Evolutionary conservation across 805 yeast species (phyloP).

Genomic region (Saccharomycopsis sp.): DNA sequence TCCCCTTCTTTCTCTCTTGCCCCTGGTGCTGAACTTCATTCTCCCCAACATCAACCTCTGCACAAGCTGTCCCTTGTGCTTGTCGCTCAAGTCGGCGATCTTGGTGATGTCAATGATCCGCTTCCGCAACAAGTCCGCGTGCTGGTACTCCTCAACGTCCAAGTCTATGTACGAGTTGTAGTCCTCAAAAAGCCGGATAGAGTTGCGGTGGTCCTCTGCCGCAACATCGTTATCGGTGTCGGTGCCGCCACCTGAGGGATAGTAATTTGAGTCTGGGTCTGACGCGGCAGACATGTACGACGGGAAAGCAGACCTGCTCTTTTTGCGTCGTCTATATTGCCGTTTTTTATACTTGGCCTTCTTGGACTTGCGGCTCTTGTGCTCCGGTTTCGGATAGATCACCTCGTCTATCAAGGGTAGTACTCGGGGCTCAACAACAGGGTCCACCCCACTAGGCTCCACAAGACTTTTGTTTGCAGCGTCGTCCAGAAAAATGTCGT

Average conservation of each 20-base stretch:
- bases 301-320: conserved; percentile 4
- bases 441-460: conserved; percentile 49
- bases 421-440: conserved; percentile 38
- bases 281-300: no score
- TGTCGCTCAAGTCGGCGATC: conserved; percentile 25
- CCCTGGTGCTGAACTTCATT: conserved; percentile 14
- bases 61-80: conserved; percentile 27
- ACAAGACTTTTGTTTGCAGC: conserved; percentile 4
- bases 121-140: conserved; percentile 11
- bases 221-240: no score
- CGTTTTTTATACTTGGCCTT: conserved; percentile 16
- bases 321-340: no score
- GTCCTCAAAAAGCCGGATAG: conserved; percentile 4
- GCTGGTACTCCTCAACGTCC: conserved; percentile 8
- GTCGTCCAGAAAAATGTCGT: not conserved
- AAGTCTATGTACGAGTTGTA: conserved; percentile 4
- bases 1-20: not conserved
- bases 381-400: conserved; percentile 39
- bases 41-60: conserved; percentile 30
- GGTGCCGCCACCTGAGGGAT: conserved; percentile 11
- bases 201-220: conserved; percentile 3
- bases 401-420: conserved; percentile 45
- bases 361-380: conserved; percentile 22
- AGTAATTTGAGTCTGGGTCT: conserved; percentile 10
- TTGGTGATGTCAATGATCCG: conserved; percentile 26